Conservation (phyloP, 176 grass and related monocot genomes). For the Bromus sterilis region DNA sequence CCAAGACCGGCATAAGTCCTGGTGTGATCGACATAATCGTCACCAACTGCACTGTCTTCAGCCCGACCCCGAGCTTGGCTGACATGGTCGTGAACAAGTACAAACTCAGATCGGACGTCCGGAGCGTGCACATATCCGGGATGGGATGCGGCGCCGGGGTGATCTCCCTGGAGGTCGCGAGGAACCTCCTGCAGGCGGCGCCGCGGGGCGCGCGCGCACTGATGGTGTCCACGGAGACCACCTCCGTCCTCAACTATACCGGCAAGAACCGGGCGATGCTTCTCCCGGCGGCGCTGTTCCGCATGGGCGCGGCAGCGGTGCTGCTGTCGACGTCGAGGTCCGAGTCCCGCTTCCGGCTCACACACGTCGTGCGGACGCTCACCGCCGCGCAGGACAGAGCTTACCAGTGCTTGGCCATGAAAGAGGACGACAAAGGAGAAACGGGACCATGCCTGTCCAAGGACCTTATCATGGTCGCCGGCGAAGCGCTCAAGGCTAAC, state of each 20-base stretch:
- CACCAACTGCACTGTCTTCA: slow-evolving; percentile 15
- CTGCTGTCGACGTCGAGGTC: background rate
- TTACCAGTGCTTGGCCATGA: background rate
- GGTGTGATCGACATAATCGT: background rate
- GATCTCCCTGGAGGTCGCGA: slow-evolving; percentile 5
- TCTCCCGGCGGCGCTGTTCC: slow-evolving; percentile 2
- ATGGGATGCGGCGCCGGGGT: slow-evolving; percentile 31
- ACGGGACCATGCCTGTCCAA: background rate
- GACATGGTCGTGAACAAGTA: background rate
- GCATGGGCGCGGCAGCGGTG: slow-evolving; percentile 13
- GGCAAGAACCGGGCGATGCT: slow-evolving; percentile 4
- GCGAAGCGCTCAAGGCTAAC: slow-evolving; percentile 3
- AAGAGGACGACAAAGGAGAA: slow-evolving; percentile 19
- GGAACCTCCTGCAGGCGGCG: background rate
- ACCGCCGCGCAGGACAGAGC: background rate
- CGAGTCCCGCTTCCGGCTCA: slow-evolving; percentile 10
- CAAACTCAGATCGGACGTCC: background rate
- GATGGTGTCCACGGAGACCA: background rate
- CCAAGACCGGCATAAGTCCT: background rate
- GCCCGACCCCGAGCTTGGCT: slow-evolving; percentile 6
- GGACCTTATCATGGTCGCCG: slow-evolving; percentile 8
- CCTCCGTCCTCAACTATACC: background rate
- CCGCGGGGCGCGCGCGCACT: background rate
- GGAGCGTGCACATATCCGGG: background rate
- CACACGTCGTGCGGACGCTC: slow-evolving; percentile 2